Evolutionary conservation across 2,329 filamentous ascomycete species (phyloP).

Genomic region (Cryphonectria carpinicola): DNA sequence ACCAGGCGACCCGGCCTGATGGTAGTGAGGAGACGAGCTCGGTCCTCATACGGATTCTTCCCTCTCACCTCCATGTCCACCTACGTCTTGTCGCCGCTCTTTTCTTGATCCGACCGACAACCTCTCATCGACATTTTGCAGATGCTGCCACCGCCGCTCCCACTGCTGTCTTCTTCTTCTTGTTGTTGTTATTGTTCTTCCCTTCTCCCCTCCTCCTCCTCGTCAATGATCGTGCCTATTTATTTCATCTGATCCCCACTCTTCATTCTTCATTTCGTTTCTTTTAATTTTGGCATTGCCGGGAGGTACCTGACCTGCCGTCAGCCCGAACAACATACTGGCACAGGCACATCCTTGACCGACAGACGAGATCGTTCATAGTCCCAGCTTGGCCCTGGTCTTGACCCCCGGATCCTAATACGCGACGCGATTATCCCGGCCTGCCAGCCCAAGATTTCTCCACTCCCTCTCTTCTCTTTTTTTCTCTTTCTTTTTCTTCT

Average conservation of each 20-base stretch:
- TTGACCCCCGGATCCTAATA: slow-evolving; percentile 17
- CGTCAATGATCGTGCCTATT: slow-evolving; percentile 1
- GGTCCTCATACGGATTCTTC: neutral
- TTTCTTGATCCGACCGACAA: neutral
- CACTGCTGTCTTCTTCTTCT: neutral
- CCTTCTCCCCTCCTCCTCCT: neutral
- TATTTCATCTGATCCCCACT: neutral
- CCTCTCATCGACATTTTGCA: neutral
- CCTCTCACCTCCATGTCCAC: neutral
- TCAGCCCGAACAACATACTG: neutral
- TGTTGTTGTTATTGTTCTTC: neutral
- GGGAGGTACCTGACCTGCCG: slow-evolving; percentile 10
- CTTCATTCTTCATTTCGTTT: slow-evolving; percentile 2
- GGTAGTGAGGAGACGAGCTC: slow-evolving; percentile 16
- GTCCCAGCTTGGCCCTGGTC: slow-evolving; percentile 22
- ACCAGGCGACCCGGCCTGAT: slow-evolving; percentile 12
- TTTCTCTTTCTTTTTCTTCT: slow-evolving; percentile 9
- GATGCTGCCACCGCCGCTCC: neutral
- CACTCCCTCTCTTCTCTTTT: slow-evolving; percentile 21
- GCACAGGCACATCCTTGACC: slow-evolving; percentile 7
- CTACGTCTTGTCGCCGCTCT: neutral
- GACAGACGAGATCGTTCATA: neutral
- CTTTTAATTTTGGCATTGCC: slow-evolving; percentile 7
- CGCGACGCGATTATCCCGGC: slow-evolving; percentile 29
- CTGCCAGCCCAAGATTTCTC: slow-evolving; percentile 22